Evolutionary conservation across 345 rosid genomes (phyloP).

Genomic region (Turnera subulata): DNA sequence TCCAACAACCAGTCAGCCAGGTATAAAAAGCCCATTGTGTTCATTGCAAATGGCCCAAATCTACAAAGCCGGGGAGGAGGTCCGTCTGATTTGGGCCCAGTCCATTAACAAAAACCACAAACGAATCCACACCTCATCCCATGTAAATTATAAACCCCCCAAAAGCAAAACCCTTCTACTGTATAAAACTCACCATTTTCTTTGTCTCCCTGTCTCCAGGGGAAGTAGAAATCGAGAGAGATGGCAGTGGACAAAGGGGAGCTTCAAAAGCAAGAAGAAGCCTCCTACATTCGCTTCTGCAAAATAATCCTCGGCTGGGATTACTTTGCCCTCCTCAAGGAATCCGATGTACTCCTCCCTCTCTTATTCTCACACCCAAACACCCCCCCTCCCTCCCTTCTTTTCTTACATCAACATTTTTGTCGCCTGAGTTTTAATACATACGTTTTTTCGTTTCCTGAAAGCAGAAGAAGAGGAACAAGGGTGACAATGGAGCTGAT

Average conservation of each 20-base stretch:
- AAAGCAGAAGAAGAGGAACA: slow-evolving; percentile 29
- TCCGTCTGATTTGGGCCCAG: too few relatives aligned
- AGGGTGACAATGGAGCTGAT: slow-evolving; percentile 14
- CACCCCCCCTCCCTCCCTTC: neutral
- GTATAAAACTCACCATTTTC: neutral
- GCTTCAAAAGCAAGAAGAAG: slow-evolving; percentile 56
- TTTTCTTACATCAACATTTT: neutral
- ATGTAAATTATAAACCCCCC: too few relatives aligned
- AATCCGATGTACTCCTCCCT: slow-evolving; percentile 31
- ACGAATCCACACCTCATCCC: too few relatives aligned
- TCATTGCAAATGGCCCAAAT: too few relatives aligned
- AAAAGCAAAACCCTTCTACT: neutral
- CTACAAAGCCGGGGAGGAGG: too few relatives aligned
- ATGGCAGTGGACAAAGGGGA: slow-evolving; percentile 59
- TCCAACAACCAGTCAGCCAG: too few relatives aligned
- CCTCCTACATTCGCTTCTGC: slow-evolving; percentile 59
- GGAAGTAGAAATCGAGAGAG: neutral
- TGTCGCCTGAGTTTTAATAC: neutral
- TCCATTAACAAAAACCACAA: too few relatives aligned
- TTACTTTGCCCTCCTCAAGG: slow-evolving; percentile 56
- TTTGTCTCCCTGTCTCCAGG: neutral
- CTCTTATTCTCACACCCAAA: neutral
- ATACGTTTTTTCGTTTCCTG: neutral
- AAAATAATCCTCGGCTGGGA: slow-evolving; percentile 75
- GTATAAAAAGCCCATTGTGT: too few relatives aligned